These are phyloP conservation scores for Pharus latifolius DNA, from an alignment of 176 grass and related monocot species.

Conservation along the genomic window DNA sequence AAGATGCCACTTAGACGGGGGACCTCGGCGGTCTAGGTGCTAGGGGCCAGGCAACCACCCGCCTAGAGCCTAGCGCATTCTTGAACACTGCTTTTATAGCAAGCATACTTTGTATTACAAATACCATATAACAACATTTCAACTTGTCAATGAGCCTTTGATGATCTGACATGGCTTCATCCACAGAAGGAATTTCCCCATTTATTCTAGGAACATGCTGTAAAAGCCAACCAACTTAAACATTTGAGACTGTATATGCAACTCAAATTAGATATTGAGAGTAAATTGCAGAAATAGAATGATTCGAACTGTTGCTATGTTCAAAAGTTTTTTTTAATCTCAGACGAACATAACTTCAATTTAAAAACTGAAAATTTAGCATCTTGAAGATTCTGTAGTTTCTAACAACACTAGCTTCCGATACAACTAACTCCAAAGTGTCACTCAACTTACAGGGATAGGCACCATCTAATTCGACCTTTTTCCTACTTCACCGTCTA, in stretches of 20 bases:
- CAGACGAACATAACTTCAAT: background rate
- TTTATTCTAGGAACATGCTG: slow-evolving; percentile 64
- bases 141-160: slow-evolving; percentile 52
- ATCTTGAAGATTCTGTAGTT: background rate
- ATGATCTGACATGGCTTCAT: slow-evolving; percentile 57
- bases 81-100: no score
- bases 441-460: slow-evolving; percentile 39
- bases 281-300: background rate
- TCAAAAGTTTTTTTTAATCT: background rate
- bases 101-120: background rate
- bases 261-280: background rate
- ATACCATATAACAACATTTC: background rate
- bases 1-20: no score
- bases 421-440: background rate
- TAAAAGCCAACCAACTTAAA: slow-evolving; percentile 17
- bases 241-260: background rate
- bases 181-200: slow-evolving; percentile 62
- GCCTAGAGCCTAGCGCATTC: no score
- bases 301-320: background rate
- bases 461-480: slow-evolving; percentile 60
- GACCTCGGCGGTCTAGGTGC: no score
- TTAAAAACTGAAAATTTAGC: background rate
- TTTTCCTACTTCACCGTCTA: slow-evolving; percentile 59
- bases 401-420: background rate
- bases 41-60: no score